A percentile compares a stretch with the other conserved stretches of the same genome.
These are phyloP conservation scores for Phytophthora sp. DNA, from an alignment of 352 stramenopile genomes.

Conservation along the genomic window DNA sequence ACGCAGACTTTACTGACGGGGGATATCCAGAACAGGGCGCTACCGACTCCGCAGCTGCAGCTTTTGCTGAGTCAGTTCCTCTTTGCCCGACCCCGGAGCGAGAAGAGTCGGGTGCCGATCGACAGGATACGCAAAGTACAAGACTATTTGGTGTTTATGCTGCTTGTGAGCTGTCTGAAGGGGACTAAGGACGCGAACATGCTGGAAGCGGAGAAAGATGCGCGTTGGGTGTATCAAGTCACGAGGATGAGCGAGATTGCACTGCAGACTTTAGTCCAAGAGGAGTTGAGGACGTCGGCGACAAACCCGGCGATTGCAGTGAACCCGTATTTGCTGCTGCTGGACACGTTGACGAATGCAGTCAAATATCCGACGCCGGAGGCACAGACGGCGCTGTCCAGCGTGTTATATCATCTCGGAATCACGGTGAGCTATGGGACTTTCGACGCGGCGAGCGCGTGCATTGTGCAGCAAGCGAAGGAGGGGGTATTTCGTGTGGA, in stretches of 20 bases:
- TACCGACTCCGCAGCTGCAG: conserved; percentile 37
- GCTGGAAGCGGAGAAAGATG: conserved; percentile 40
- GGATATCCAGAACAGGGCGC: conserved; percentile 42
- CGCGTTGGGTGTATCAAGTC: conserved; percentile 56
- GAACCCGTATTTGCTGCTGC: conserved; percentile 55
- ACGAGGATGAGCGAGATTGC: conserved; percentile 50
- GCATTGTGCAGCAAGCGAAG: conserved; percentile 29
- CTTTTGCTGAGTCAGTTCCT: conserved; percentile 54
- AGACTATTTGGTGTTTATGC: conserved; percentile 63
- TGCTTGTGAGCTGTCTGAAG: conserved; percentile 62
- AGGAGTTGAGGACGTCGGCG: conserved; percentile 24
- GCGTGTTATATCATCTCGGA: conserved; percentile 41
- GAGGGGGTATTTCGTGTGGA: conserved; percentile 19
- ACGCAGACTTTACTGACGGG: conserved; percentile 31
- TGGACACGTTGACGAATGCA: conserved; percentile 50
- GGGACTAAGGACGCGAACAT: conserved; percentile 35
- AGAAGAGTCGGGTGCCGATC: not conserved
- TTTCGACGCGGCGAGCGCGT: conserved; percentile 46
- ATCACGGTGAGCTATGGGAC: conserved; percentile 25
- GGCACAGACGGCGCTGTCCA: conserved; percentile 16
- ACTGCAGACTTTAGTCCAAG: conserved; percentile 41
- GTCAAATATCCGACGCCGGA: conserved; percentile 37
- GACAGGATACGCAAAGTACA: conserved; percentile 53
- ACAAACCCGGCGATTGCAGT: conserved; percentile 19
- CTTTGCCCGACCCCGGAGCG: conserved; percentile 35